phyloP scores from a whole-genome alignment of 345 rosid species.

The Erodium maritimum region DNA sequence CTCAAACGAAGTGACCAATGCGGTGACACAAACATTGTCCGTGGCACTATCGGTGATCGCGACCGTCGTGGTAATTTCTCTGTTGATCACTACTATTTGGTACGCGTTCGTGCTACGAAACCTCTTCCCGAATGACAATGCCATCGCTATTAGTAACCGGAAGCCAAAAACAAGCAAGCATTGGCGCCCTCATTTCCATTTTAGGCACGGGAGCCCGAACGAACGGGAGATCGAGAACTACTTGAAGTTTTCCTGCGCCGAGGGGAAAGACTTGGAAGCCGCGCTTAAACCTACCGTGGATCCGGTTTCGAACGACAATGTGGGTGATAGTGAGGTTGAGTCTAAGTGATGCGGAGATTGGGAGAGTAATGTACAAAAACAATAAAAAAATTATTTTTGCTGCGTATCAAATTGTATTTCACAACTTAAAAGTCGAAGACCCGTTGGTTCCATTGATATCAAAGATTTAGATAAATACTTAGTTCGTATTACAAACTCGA shows the following conservation, averaged over 20 bases:
- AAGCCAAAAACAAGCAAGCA: constrained; percentile 30
- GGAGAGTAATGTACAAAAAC: too few species aligned
- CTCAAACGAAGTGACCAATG: constrained; percentile 36
- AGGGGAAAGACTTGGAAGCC: neutral
- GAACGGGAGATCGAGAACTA: constrained; percentile 23
- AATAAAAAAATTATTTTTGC: too few species aligned
- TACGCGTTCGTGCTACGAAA: constrained; percentile 26
- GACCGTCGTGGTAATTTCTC: constrained; percentile 7
- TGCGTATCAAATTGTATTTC: too few species aligned
- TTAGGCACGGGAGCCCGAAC: constrained; percentile 23
- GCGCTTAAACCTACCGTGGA: neutral
- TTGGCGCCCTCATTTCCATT: constrained; percentile 39
- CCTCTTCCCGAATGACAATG: constrained; percentile 40
- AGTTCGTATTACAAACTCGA: too few species aligned
- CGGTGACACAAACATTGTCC: constrained; percentile 29
- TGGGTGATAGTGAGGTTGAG: neutral
- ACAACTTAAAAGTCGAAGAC: too few species aligned
- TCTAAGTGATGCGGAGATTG: neutral
- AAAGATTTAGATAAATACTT: too few species aligned
- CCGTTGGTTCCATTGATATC: too few species aligned
- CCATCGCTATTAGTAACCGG: constrained; percentile 32
- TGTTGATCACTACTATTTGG: constrained; percentile 12
- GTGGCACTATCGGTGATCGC: constrained; percentile 31
- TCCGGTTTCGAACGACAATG: neutral
- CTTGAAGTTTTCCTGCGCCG: constrained; percentile 19